A percentile compares a stretch with the other conserved stretches of the same genome.
Evolutionary conservation across 2,329 filamentous ascomycete genomes (phyloP).

Genomic region (Ophiostoma australiae): DNA sequence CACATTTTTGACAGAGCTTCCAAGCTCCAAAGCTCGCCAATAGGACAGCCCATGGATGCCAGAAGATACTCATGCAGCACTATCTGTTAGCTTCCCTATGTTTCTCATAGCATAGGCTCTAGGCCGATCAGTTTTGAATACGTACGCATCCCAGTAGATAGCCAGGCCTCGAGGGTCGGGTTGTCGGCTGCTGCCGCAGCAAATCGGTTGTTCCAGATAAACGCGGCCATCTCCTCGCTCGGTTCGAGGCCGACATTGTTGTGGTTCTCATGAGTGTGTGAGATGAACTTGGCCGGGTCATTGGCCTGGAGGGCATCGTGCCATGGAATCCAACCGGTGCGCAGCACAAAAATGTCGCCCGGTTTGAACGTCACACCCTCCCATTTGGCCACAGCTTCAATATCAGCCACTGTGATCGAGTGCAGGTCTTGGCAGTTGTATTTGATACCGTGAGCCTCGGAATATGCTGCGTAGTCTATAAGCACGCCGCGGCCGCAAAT

Average conservation of each 20-base stretch:
- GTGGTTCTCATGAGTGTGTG: background rate
- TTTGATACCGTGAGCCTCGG: slow-evolving; percentile 45
- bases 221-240: slow-evolving; percentile 48
- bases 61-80: slow-evolving; percentile 16
- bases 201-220: slow-evolving; percentile 53
- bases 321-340: slow-evolving; percentile 57
- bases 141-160: slow-evolving; percentile 22
- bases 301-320: slow-evolving; percentile 44
- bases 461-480: slow-evolving; percentile 49
- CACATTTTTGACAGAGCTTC: slow-evolving; percentile 15
- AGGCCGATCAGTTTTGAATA: background rate
- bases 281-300: background rate
- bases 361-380: slow-evolving; percentile 58
- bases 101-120: background rate
- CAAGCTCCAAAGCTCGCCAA: slow-evolving; percentile 18
- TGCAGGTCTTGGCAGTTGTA: slow-evolving; percentile 50
- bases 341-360: slow-evolving; percentile 63
- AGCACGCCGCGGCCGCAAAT: slow-evolving; percentile 53
- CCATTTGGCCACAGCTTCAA: slow-evolving; percentile 54
- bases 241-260: slow-evolving; percentile 30
- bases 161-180: slow-evolving; percentile 47
- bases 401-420: slow-evolving; percentile 49
- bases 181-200: slow-evolving; percentile 53
- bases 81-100: background rate
- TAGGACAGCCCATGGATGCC: slow-evolving; percentile 14